A percentile compares a stretch with the other conserved stretches of the same genome.
Conservation (phyloP, 257 asterid genomes). For the Solanum habrochaites region DNA sequence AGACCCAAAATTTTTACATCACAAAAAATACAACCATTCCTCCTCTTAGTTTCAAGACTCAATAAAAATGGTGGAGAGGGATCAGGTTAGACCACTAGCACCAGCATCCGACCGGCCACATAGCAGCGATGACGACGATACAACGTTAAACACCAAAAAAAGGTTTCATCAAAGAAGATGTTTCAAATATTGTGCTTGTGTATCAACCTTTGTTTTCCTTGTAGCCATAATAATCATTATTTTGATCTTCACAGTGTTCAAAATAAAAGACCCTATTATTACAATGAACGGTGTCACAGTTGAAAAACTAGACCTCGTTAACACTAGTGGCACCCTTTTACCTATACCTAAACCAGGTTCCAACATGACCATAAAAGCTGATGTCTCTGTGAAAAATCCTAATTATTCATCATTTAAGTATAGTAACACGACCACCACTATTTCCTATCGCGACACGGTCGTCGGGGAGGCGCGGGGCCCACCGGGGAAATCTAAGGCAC, state of each 20-base stretch:
- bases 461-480: constrained; percentile 80
- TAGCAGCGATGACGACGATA: constrained; percentile 42
- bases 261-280: constrained; percentile 44
- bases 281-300: constrained; percentile 39
- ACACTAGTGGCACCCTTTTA: constrained; percentile 4
- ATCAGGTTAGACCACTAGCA: constrained; percentile 66
- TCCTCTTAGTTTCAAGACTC: neutral
- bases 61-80: constrained; percentile 27
- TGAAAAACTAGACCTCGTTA: constrained; percentile 15
- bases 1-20: neutral
- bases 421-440: constrained; percentile 47
- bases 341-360: constrained; percentile 43
- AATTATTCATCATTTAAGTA: constrained; percentile 58
- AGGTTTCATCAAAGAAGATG: constrained; percentile 20
- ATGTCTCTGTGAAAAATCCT: constrained; percentile 70
- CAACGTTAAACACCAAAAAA: neutral
- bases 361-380: constrained; percentile 56
- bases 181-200: constrained; percentile 31
- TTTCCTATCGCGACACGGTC: constrained; percentile 39
- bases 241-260: constrained; percentile 67
- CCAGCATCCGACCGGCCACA: constrained; percentile 28
- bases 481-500: constrained; percentile 58
- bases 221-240: constrained; percentile 23
- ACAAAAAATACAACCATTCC: neutral
- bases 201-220: constrained; percentile 33